Evolutionary conservation across 129 eudicot species (phyloP), one percentile per base, ranked within the genome.

Genomic region (Chrysanthemum lavandulifolium): DNA sequence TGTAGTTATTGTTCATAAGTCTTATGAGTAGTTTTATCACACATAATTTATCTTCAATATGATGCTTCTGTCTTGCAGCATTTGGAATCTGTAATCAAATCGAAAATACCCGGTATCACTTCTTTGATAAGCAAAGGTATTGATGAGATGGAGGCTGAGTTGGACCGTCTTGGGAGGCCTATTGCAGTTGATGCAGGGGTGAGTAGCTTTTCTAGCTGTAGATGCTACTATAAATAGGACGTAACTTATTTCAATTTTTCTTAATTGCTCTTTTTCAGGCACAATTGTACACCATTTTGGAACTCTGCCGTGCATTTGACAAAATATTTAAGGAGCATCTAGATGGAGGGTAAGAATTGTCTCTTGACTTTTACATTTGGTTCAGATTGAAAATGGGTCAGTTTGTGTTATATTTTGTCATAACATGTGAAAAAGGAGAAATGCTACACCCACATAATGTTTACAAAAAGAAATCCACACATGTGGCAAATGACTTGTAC

Each of bases 281-380:
- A 65, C 89, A 87, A 61, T 72, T 87, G 67, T 87, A 87, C 73
- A 84, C 81, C 4, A 84, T 87, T 69, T 80, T 87, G 79, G 92
- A 87, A 74, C 82, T 87, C 33, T 82, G 92, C 68, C 92, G 92
- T 66, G 92, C 92, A 27, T 87, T 87, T 87, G 89, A 84, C 82
- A 79, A 85, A 74, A 78, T 78, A 40, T 87, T 87, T 16, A 83
- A 80, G 72, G 87, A 87, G 74, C 92, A 87, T 74, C 80, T 87
- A 50, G 89, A 87, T 65, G 92, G 92, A 84, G 89, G 92, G 92
- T 87, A 84, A 78, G 74, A 40, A 56, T 56, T 13, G 23, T 43
- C n/a, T 29, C 27, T 49, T 61, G 63, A 33, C 25, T 14, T 19
- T 51, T 33, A 68, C 21, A 25, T 61, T 52, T 50, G 23, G 51